A percentile compares a stretch with the other conserved stretches of the same genome.
phyloP scores from a whole-genome alignment of 306 rosid genomes.

The Senna tora region DNA sequence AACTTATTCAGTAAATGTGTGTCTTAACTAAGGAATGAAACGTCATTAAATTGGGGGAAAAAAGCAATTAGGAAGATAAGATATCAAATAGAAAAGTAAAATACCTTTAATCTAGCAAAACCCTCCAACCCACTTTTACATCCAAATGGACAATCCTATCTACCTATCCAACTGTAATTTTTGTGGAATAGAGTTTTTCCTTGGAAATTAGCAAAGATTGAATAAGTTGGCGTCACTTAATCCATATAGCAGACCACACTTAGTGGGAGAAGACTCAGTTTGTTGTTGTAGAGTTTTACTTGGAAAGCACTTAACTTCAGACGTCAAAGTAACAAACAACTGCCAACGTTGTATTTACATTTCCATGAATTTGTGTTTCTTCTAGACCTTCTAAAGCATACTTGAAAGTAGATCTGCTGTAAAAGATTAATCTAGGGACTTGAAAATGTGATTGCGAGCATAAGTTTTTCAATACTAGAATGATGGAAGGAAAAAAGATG shows the following conservation, averaged over 20 bases:
- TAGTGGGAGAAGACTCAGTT: too few species aligned
- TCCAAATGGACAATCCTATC: not conserved
- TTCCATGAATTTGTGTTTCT: not conserved
- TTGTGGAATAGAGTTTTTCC: conserved; percentile 1
- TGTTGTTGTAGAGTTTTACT: too few species aligned
- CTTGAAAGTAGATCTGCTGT: not conserved
- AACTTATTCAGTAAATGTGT: conserved; percentile 19
- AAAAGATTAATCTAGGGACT: not conserved
- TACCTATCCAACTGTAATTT: not conserved
- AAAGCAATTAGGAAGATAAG: conserved; percentile 21
- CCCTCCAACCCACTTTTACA: not conserved
- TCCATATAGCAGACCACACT: too few species aligned
- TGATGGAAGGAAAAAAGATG: not conserved
- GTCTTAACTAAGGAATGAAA: conserved; percentile 9
- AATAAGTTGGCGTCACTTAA: too few species aligned
- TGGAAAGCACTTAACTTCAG: too few species aligned
- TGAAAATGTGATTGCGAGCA: not conserved
- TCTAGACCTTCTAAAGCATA: not conserved
- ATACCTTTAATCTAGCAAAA: conserved; percentile 5
- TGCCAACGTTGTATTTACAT: not conserved
- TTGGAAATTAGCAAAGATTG: not conserved
- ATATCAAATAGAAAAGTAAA: not conserved
- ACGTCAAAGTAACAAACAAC: conserved; percentile 21
- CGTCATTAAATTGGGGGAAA: not conserved
- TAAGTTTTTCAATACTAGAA: not conserved